A percentile compares a stretch with the other conserved stretches of the same genome.
Conservation (phyloP, 208 protist species). For the Trypanosoma congolense region DNA sequence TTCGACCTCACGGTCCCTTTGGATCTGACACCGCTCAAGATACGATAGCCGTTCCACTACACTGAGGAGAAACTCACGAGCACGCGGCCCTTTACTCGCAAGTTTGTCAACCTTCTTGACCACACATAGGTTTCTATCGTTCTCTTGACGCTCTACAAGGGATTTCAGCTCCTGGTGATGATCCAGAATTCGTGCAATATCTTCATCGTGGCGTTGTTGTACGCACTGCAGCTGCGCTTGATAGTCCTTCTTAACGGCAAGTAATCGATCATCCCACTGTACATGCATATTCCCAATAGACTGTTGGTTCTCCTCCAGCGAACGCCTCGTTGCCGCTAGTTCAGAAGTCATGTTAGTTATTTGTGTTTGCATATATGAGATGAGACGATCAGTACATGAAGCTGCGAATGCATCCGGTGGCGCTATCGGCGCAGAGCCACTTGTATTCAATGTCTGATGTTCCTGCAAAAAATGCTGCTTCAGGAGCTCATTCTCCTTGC, state of each 20-base stretch:
- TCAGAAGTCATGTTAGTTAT: slow-evolving; percentile 20
- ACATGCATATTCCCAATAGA: slow-evolving; percentile 23
- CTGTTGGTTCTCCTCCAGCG: slow-evolving; percentile 21
- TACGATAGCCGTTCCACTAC: slow-evolving; percentile 57
- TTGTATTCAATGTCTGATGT: neutral
- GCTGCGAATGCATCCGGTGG: neutral
- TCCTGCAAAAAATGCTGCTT: neutral
- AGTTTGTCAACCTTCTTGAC: slow-evolving; percentile 7
- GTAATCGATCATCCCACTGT: slow-evolving; percentile 35
- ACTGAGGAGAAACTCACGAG: slow-evolving; percentile 35
- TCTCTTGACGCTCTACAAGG: slow-evolving; percentile 11
- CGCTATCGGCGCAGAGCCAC: neutral
- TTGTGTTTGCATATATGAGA: slow-evolving; percentile 25
- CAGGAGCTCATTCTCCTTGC: neutral
- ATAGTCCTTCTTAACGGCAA: slow-evolving; percentile 30
- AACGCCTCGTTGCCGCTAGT: slow-evolving; percentile 26
- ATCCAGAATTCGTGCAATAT: slow-evolving; percentile 39
- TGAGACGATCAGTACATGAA: slow-evolving; percentile 3
- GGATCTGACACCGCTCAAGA: slow-evolving; percentile 49
- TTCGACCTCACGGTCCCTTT: slow-evolving; percentile 54
- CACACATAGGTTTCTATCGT: slow-evolving; percentile 6
- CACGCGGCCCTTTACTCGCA: neutral
- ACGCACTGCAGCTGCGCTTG: slow-evolving; percentile 31
- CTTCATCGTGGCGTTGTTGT: slow-evolving; percentile 38
- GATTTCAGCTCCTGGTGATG: slow-evolving; percentile 37